Base-by-base conservation (phyloP, 108 stramenopile genomes). In the Skeletonema tropicum region DNA sequence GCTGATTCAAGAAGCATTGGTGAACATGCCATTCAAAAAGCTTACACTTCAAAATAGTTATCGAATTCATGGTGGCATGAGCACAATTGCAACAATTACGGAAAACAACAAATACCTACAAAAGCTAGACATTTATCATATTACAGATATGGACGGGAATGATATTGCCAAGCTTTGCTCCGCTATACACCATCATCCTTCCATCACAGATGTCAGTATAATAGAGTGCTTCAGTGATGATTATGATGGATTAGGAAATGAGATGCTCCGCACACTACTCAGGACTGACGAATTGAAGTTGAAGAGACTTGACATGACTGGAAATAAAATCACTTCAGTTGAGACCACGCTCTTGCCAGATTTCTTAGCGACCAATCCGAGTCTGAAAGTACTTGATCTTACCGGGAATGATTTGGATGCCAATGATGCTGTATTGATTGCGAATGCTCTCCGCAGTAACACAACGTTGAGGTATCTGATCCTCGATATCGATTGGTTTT, bases 281-380 rank as follows among this genome's bases (percentile, higher is more conserved):
- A 36, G 8, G 0, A 23, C 1, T 25, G 33, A 11, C 17, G 33
- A 25, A 8, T 36, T 19, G 35, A 32, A 62, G 6, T 38, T 62
- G 21, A 19, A 62, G 11, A 36, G 2, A 33, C 61, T 62, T 6
- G 19, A 3, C 19, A 19, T 62, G 35, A 1, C 8, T 38, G 35
- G 33, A 0, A 62, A 62, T 21, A 12, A 32, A 9, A 62, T 62
- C 61, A 62, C 29, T 2, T 36, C 31, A 7, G 17, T 4, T 19
- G 31, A 1, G 35, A 38, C 1, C 32, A 62, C 31, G 7, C 1
- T 19, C 7, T 62, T 62, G 33, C 6, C 61, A 36, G 31, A 62
- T 62, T 38, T 36, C 61, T 38, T 62, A 3, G 61, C 61, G 2
- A 36, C 61, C 1, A 62, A 62, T 35, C 61, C 61, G 19, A 19